Evolutionary conservation across 495 filamentous ascomycete species (phyloP).

Genomic region (Tuber brumale): DNA sequence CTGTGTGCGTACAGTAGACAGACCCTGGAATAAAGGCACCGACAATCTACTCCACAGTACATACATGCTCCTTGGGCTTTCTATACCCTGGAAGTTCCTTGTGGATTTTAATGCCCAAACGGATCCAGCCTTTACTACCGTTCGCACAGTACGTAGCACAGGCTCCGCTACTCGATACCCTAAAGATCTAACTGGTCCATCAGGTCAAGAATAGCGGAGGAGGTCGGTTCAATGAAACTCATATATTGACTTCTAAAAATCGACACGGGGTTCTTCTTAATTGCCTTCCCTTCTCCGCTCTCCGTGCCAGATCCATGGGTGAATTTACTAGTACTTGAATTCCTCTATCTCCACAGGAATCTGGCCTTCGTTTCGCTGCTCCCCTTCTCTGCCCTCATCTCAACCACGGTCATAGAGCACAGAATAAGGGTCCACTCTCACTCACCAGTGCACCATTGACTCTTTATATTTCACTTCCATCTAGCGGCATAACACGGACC

Average conservation of each 20-base stretch:
- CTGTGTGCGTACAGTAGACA: conserved; percentile 24
- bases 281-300: not conserved
- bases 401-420: not conserved
- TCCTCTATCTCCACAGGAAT: not conserved
- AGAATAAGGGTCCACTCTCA: no score
- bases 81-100: conserved; percentile 18
- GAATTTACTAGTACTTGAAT: not conserved
- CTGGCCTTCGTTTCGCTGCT: not conserved
- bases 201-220: not conserved
- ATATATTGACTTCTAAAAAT: conserved; percentile 7
- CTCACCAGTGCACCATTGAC: conserved; percentile 8
- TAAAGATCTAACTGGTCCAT: not conserved
- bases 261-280: conserved; percentile 3
- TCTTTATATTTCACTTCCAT: conserved; percentile 25
- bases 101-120: not conserved
- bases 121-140: not conserved
- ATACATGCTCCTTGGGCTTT: conserved; percentile 28
- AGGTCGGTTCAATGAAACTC: not conserved
- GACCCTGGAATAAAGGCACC: conserved; percentile 36
- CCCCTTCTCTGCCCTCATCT: not conserved
- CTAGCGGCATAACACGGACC: conserved; percentile 28
- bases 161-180: not conserved
- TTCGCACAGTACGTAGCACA: not conserved
- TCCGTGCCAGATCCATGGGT: not conserved
- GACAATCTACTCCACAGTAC: conserved; percentile 17